A percentile compares a stretch with the other conserved stretches of the same genome.
Conservation (phyloP, 768 basidiomycete species). For the Harrya chromipes region DNA sequence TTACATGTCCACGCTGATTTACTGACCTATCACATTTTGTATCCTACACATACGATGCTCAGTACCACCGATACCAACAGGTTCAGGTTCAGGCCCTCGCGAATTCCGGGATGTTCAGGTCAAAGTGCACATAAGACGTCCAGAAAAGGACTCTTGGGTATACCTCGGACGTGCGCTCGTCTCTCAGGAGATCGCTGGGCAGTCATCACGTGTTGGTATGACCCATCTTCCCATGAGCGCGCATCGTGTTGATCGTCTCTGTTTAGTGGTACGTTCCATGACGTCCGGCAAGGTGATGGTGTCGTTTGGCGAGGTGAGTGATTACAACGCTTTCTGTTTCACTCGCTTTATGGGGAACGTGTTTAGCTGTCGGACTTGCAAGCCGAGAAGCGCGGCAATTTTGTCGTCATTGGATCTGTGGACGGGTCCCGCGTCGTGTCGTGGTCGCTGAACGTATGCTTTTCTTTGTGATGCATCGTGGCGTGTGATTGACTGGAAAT, state of each 20-base stretch:
- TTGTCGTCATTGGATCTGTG: constrained; percentile 79
- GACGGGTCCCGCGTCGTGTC: constrained; percentile 73
- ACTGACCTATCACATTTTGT: neutral
- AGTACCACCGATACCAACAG: constrained; percentile 24
- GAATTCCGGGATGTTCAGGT: constrained; percentile 80
- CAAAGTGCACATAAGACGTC: constrained; percentile 78
- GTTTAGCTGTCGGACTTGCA: constrained; percentile 64
- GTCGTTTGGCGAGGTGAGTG: constrained; percentile 65
- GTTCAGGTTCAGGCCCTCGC: constrained; percentile 31
- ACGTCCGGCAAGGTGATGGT: constrained; percentile 66
- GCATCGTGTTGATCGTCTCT: constrained; percentile 7
- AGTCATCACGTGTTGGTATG: constrained; percentile 79
- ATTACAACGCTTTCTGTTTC: neutral
- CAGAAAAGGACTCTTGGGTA: constrained; percentile 77
- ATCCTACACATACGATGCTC: constrained; percentile 1
- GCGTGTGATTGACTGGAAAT: constrained; percentile 10
- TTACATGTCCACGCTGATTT: constrained; percentile 10
- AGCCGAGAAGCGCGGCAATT: constrained; percentile 86
- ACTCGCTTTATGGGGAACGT: constrained; percentile 1
- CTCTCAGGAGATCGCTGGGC: constrained; percentile 69
- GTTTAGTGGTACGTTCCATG: constrained; percentile 40
- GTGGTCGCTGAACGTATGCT: constrained; percentile 78
- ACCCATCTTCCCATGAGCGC: constrained; percentile 9
- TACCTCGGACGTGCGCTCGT: constrained; percentile 79
- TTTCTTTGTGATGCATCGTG: constrained; percentile 4